A percentile compares a stretch with the other conserved stretches of the same genome.
These are phyloP conservation scores for Alternaria rosae DNA, from an alignment of 2,329 filamentous ascomycete species.

Conservation along the genomic window DNA sequence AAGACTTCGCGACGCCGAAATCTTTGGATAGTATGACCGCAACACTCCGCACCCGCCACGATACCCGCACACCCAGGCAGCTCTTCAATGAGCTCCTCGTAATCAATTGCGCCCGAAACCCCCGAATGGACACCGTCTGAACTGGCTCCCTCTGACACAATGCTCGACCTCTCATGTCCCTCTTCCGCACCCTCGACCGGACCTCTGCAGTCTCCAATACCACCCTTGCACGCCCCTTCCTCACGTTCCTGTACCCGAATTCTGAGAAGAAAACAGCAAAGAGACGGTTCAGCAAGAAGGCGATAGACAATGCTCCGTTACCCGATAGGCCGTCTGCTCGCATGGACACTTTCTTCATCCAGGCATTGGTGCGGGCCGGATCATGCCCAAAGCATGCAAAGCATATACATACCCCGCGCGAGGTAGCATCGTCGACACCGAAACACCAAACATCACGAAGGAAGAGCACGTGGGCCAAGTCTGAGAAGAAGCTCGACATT, in stretches of 20 bases:
- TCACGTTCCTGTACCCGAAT: slow-evolving; percentile 46
- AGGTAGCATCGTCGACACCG: neutral
- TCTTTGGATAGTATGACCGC: slow-evolving; percentile 9
- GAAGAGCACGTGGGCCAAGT: slow-evolving; percentile 19
- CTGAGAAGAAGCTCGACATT: slow-evolving; percentile 18
- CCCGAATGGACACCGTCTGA: slow-evolving; percentile 26
- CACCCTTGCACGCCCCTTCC: slow-evolving; percentile 39
- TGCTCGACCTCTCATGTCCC: slow-evolving; percentile 71
- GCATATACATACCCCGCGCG: slow-evolving; percentile 34
- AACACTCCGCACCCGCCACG: slow-evolving; percentile 8
- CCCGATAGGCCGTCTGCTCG: slow-evolving; percentile 16
- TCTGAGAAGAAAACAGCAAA: slow-evolving; percentile 1
- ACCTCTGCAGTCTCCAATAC: slow-evolving; percentile 58
- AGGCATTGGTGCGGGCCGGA: slow-evolving; percentile 60
- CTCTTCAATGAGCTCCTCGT: slow-evolving; percentile 28
- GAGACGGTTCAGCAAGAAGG: slow-evolving; percentile 30
- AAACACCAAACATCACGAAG: slow-evolving; percentile 24
- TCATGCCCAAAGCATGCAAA: slow-evolving; percentile 59
- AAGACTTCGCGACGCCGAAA: slow-evolving; percentile 19
- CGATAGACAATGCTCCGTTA: slow-evolving; percentile 21
- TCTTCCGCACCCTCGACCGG: slow-evolving; percentile 63
- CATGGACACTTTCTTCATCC: slow-evolving; percentile 62
- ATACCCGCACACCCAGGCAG: neutral
- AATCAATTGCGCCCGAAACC: slow-evolving; percentile 5
- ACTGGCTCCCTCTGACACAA: slow-evolving; percentile 55